Evolutionary conservation across 495 filamentous ascomycete species (phyloP).

Genomic region (Penicilliopsis zonata): DNA sequence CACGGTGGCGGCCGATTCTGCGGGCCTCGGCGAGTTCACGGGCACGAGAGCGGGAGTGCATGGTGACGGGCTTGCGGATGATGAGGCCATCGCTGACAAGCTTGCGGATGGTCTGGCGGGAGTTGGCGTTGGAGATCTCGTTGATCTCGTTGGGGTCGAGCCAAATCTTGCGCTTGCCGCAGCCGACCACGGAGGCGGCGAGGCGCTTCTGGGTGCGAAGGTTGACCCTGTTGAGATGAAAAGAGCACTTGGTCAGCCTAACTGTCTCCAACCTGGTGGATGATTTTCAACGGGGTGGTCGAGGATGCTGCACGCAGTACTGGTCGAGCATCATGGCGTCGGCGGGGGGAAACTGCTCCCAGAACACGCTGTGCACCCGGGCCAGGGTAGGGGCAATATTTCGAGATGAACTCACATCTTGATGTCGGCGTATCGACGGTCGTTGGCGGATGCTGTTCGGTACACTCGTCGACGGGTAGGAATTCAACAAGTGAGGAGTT

Average conservation of each 20-base stretch:
- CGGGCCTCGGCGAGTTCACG: slow-evolving; percentile 82
- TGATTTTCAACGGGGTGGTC: not conserved
- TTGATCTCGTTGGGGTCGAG: slow-evolving; percentile 98
- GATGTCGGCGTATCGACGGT: slow-evolving; percentile 43
- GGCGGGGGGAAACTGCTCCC: slow-evolving; percentile 7
- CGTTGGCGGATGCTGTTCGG: slow-evolving; percentile 42
- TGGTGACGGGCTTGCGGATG: slow-evolving; percentile 99
- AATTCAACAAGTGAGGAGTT: slow-evolving; percentile 34
- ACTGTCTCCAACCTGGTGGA: slow-evolving; percentile 10
- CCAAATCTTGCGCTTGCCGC: slow-evolving; percentile 99
- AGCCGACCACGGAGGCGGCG: slow-evolving; percentile 92
- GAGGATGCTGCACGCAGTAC: too few relatives aligned
- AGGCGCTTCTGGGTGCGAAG: slow-evolving; percentile 99
- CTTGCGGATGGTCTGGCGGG: slow-evolving; percentile 99
- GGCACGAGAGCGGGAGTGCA: slow-evolving; percentile 96
- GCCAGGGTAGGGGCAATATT: slow-evolving; percentile 5
- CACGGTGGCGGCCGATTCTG: slow-evolving; percentile 88
- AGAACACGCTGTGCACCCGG: slow-evolving; percentile 7
- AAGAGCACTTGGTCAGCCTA: slow-evolving; percentile 25
- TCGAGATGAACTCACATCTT: slow-evolving; percentile 40
- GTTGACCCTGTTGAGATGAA: slow-evolving; percentile 69
- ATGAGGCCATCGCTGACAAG: slow-evolving; percentile 99
- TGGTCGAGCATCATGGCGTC: not conserved
- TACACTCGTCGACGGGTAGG: slow-evolving; percentile 30
- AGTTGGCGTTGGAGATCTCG: slow-evolving; percentile 99